Base-by-base conservation (phyloP, 1,139 yeast genomes). In the Protomyces arabidopsidicola region DNA sequence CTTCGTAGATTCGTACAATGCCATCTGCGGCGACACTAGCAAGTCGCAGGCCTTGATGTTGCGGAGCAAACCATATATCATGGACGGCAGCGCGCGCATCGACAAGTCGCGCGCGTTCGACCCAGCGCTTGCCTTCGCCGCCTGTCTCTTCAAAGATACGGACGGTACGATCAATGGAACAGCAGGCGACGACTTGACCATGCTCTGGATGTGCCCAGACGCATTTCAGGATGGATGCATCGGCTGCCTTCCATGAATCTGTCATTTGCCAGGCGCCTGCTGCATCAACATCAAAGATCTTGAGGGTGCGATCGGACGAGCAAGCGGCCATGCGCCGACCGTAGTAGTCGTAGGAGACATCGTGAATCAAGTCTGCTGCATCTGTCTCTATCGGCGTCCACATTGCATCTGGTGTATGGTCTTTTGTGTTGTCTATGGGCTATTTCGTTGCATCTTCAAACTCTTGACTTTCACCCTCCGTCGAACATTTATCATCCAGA, bases 171-270 rank as follows among this genome's bases (percentile, higher is more conserved):
- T 93, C 98, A 72, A 87, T 89, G 0, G 97, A 89, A 56, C 93
- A 90, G 31, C 95, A 84, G 0, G 97, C 96, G 36, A 93, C 75
- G 5, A 93, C 79, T 71, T 89, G 88, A 3, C 96, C 95, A 74
- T 85, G 90, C 73, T 90, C 95, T 0, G 98, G 98, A 64, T 89
- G 87, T 0, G 98, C 97, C 96, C 97, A 93, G 62, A 85, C 84
- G 4, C 93, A 79, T 69, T 87, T 84, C 54, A 89, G 87, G 36
- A 93, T 82, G 68, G 91, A 84, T 6, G 96, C 86, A 70, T 93
- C 97, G 73, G 93, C 98, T 0, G 98, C 98, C 70, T 88, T 88
- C 95, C 97, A 91, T 68, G 88, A 85, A 74, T 90, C 97, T 69
- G 86, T 85, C 64, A 87, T 75, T 16, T 82, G 83, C 97, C 97